Evolutionary conservation across 352 stramenopile genomes (phyloP), one percentile per base, ranked within the genome.

Genomic region (Phytophthora tentaculata): DNA sequence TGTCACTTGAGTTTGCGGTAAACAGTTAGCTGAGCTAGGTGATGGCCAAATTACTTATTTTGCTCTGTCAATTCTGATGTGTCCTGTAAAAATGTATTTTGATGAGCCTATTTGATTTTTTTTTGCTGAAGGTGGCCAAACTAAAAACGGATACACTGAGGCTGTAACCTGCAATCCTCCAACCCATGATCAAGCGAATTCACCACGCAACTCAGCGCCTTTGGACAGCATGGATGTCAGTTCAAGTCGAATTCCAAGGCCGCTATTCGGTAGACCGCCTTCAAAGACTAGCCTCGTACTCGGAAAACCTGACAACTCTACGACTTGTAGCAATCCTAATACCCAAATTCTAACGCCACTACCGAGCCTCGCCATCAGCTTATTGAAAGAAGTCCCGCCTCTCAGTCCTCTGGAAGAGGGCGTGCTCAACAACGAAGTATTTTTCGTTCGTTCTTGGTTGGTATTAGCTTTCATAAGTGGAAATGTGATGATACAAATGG

Each of bases 241-340:
- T 64, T 19, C 54, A 79, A 65, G 63, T 74, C 8, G 69, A 77
- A 28, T 67, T 80, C 26, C 69, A 77, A 35, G 73, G 73, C 0
- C 58, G 49, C 13, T 77, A 77, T 61, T 80, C 73, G 1, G 32
- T 69, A 9, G 47, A 58, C 5, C 73, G 69, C 20, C 48, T 80
- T 23, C 61, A 53, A n/a, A 20, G 16, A 0, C 60, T 77, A 12
- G 24, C 56, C 1, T 2, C 2, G 5, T 78, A 74, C 23, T 57
- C 39, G 0, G 44, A 17, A n/a, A 43, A 2, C 2, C 32, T 66
- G 14, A 68, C 29, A 24, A 49, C 17, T 16, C 6, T 5, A 14
- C 63, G 58, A 45, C 24, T 65, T 3, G 6, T 60, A 14, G 32
- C 59, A 6, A 41, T 80, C 0, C 19, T 67, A 13, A 17, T 68